Base-by-base conservation (phyloP, 768 basidiomycete species). In the Mycena belliarum region DNA sequence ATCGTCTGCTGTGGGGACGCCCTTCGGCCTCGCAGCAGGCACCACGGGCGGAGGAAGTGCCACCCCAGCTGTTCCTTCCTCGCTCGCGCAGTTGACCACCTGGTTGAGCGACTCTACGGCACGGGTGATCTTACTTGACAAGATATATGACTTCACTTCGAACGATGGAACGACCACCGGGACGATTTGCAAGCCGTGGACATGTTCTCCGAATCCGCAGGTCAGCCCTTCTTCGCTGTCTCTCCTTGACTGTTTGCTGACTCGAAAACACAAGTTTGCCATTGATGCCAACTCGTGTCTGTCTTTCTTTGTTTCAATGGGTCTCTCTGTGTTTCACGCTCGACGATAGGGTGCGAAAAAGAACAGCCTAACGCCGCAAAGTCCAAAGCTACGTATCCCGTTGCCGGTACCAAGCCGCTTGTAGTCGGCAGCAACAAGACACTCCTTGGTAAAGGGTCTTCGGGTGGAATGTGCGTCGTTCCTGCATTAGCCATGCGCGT, bases 371-470 rank as follows among this genome's bases (percentile, higher is more conserved):
- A 18, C 28, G 63, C 66, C 16, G 58, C 63, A 3, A 66, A 51
- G 43, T 59, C 50, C 10, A 63, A 65, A 9, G 61, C 59, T 4
- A 67, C 66, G 2, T 67, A 59, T 24, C 23, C 59, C 48, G 51
- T 42, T 23, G 66, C 68, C n/a, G 68, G 65, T 2, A 59, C 58
- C 3, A 66, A 42, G 6, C 66, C 65, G 3, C 55, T 69, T 25
- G 53, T 46, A 12, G 66, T 69, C n/a, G 66, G 38, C 2, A 67
- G 65, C 56, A 69, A 69, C 48, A 69, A 69, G 58, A 69, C 68
- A 1, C 55, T 67, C 9, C 63, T 67, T 2, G 68, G 66, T 0
- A 67, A 69, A 42, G 66, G 68, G 12, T 58, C 58, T n/a, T 24
- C 37, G 35, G 65, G 57, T 26, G 68, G 65, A 52, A 61, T 69